Base-by-base conservation (phyloP, 2,329 filamentous ascomycete genomes). In the Phoma sp. region DNA sequence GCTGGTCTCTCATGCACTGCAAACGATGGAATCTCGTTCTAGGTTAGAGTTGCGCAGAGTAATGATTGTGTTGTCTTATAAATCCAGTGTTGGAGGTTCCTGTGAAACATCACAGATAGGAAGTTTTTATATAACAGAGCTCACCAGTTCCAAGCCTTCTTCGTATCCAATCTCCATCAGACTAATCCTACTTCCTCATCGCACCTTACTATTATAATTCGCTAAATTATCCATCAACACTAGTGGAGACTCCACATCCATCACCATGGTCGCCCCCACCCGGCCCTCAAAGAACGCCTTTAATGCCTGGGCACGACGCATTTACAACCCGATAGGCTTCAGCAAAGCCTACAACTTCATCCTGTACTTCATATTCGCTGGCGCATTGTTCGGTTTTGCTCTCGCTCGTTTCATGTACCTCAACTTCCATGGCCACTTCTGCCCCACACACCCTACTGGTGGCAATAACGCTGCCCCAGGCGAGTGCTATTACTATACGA, bases 301-400 rank as follows among this genome's bases (percentile, higher is more conserved):
- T 40, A 59, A 58, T 14, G 42, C 51, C 30, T 49, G 54, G 29
- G 55, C 58, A 3, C 50, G 58, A 9, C 58, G 48, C 9, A 46
- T 69, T 18, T 62, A 66, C 39, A 76, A 72, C 36, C 72, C 77
- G 2, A 53, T 86, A 21, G 84, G 84, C 42, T 87, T 87, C 73
- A 68, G 73, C 2, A 83, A 82, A 62, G 77, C 76, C 29, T 86
- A 85, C 75, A 87, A 85, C 67, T 84, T 87, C 59, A 59, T 75
- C 30, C 74, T 87, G 2, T 87, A 79, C 26, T 45, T 65, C 32
- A 53, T 62, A 23, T 65, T 66, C 30, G 60, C 50, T 7, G 64
- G 64, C 14, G 60, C 60, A 20, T 34, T 66, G 7, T n/a, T 53
- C 14, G 62, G 62, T 15, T 66, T 87, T 64, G 64, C 71, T 4